Evolutionary conservation across 345 rosid species (phyloP), one percentile per base, ranked within the genome.

Genomic region (Turritis glabra): DNA sequence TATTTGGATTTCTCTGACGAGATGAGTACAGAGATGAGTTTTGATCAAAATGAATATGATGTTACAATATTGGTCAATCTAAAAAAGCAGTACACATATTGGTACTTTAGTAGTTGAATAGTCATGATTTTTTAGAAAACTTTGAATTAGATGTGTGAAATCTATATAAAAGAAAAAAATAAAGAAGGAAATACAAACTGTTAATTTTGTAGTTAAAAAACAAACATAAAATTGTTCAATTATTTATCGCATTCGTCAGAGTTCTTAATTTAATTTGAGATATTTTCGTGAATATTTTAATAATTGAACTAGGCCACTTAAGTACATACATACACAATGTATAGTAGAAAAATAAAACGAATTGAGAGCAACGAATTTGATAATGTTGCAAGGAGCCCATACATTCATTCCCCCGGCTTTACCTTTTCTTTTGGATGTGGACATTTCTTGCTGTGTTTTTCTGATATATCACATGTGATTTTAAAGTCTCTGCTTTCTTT

Each of bases 331-430:
- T n/a, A n/a, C n/a, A n/a, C n/a, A n/a, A n/a, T n/a, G n/a, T n/a
- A n/a, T 29, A 68, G 5, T 22, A 12, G 18, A 18, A 2, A 26
- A 41, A 27, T 11, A 3, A 37, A 40, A 23, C 18, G 10, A 12
- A 30, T 12, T 14, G 35, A 69, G 25, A 12, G 58, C 21, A 44
- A 44, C 7, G 44, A 54, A 58, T 71, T 46, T 75, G 73, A 66
- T 48, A 58, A 47, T 67, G 73, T 74, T 5, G 73, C 61, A 67
- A 58, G 78, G 78, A 67, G 73, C 73, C 78, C 78, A 74, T 60
- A 56, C 79, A 68, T 67, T 61, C 74, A 74, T 55, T 66, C 59
- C 59, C 78, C 72, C 54, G 5, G 21, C 61, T 75, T 48, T 23
- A 67, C 65, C 50, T 74, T 55, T 72, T 41, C 30, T 30, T 3